These are phyloP conservation scores for Microascus cirrosus DNA, from an alignment of 2,329 filamentous ascomycete genomes.

Conservation along the genomic window DNA sequence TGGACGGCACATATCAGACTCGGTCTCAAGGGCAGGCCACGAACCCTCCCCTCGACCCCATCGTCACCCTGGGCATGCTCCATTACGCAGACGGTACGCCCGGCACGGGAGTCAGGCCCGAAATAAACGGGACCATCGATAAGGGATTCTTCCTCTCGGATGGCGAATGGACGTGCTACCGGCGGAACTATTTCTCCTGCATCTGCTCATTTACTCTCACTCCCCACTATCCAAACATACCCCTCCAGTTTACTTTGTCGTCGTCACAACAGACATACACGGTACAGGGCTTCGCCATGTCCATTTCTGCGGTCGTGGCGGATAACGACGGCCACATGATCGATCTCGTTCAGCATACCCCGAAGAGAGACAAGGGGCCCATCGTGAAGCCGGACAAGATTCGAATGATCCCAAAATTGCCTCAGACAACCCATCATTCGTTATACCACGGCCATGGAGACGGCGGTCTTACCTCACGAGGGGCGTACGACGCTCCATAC, in stretches of 20 bases:
- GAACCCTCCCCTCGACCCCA: conserved; percentile 40
- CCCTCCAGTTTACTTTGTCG: conserved; percentile 38
- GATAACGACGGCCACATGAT: conserved; percentile 65
- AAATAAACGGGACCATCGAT: conserved; percentile 71
- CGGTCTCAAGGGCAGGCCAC: conserved; percentile 24
- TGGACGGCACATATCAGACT: conserved; percentile 33
- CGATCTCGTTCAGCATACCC: conserved; percentile 81
- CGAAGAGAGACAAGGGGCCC: conserved; percentile 82
- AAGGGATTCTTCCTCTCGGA: conserved; percentile 81
- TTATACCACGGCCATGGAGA: conserved; percentile 23
- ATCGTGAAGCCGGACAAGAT: conserved; percentile 62
- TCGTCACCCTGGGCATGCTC: conserved; percentile 47
- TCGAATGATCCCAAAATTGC: conserved; percentile 55
- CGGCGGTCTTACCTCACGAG: conserved; percentile 5
- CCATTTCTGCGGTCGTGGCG: conserved; percentile 73
- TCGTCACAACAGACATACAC: conserved; percentile 45
- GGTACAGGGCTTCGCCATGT: conserved; percentile 70
- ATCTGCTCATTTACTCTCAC: conserved; percentile 65
- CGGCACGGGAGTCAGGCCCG: conserved; percentile 47
- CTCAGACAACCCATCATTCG: conserved; percentile 32
- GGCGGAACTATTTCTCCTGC: conserved; percentile 84
- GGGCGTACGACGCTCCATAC: conserved; percentile 28
- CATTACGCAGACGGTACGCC: conserved; percentile 40
- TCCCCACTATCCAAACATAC: conserved; percentile 37
- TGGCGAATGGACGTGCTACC: conserved; percentile 83